These are phyloP conservation scores for Aspergillus quadricinctus DNA, from an alignment of 2,329 filamentous ascomycete genomes.

Conservation along the genomic window DNA sequence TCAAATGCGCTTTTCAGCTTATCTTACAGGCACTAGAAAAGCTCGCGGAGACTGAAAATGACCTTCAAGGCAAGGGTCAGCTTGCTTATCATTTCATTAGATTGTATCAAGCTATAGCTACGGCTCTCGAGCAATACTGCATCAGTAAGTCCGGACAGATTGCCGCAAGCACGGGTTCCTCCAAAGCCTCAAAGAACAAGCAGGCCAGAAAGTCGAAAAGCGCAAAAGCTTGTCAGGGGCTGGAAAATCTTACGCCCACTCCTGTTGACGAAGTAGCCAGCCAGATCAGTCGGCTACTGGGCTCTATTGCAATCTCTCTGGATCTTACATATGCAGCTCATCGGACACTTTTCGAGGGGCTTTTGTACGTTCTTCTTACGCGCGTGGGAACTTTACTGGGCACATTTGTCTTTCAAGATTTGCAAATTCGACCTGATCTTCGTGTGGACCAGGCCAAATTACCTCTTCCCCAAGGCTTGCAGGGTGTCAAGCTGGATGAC, in stretches of 20 bases:
- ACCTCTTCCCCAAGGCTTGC: constrained; percentile 29
- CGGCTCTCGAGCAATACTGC: constrained; percentile 24
- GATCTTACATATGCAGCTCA: constrained; percentile 23
- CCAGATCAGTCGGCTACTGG: constrained; percentile 23
- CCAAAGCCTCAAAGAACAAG: constrained; percentile 4
- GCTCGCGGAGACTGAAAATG: constrained; percentile 14
- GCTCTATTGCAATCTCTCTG: constrained; percentile 28
- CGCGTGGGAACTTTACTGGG: constrained; percentile 40
- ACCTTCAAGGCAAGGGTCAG: constrained; percentile 13
- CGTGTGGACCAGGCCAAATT: constrained; percentile 19
- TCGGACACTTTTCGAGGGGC: constrained; percentile 38
- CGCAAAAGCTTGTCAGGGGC: background rate
- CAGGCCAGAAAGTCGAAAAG: constrained; percentile 3
- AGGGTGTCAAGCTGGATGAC: constrained; percentile 19
- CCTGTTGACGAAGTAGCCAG: constrained; percentile 15
- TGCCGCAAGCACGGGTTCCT: background rate
- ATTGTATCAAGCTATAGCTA: constrained; percentile 29
- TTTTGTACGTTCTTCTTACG: constrained; percentile 34
- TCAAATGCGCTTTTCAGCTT: constrained; percentile 23
- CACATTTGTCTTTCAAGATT: constrained; percentile 36
- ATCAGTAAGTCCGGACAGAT: constrained; percentile 10
- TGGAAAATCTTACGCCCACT: background rate
- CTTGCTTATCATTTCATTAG: constrained; percentile 32
- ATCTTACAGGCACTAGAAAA: constrained; percentile 27
- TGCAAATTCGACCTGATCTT: constrained; percentile 23